phyloP scores from a whole-genome alignment of 2,329 filamentous ascomycete species.

The Huntiella savannae region DNA sequence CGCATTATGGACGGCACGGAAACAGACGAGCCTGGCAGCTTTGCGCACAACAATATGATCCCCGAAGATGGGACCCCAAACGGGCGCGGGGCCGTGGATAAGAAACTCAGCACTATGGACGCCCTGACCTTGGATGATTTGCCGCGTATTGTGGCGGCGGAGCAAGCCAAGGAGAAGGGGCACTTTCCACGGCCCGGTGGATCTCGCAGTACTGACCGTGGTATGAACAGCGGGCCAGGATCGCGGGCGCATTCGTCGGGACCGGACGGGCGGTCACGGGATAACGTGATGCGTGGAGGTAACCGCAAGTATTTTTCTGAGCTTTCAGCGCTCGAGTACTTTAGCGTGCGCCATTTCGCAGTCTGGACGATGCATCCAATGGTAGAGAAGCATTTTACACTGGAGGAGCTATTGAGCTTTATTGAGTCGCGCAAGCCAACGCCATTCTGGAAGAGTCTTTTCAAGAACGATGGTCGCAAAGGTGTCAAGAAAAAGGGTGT shows the following conservation, averaged over 20 bases:
- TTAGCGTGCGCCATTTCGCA: conserved; percentile 87
- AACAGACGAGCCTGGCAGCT: conserved; percentile 46
- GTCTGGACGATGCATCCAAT: conserved; percentile 89
- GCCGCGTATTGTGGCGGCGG: conserved; percentile 81
- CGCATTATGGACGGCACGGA: conserved; percentile 75
- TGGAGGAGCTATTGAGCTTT: conserved; percentile 78
- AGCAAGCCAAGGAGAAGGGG: conserved; percentile 73
- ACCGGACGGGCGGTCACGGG: conserved; percentile 3
- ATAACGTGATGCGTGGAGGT: conserved; percentile 28
- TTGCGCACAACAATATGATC: conserved; percentile 34
- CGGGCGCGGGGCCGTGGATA: conserved; percentile 51
- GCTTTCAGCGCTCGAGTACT: conserved; percentile 85
- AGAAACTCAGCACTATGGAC: conserved; percentile 79
- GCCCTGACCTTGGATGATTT: conserved; percentile 91
- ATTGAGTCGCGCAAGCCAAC: conserved; percentile 79
- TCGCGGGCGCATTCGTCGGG: neutral
- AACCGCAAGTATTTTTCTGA: conserved; percentile 86
- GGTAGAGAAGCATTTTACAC: conserved; percentile 73
- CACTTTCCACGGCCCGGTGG: conserved; percentile 42
- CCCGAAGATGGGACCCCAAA: conserved; percentile 58
- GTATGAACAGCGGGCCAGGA: neutral
- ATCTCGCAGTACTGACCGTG: conserved; percentile 17
- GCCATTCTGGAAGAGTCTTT: conserved; percentile 97
- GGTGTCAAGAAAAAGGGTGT: conserved; percentile 77
- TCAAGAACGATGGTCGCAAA: conserved; percentile 69